phyloP scores from a whole-genome alignment of 2,329 filamentous ascomycete genomes.

The Verticillium klebahnii region DNA sequence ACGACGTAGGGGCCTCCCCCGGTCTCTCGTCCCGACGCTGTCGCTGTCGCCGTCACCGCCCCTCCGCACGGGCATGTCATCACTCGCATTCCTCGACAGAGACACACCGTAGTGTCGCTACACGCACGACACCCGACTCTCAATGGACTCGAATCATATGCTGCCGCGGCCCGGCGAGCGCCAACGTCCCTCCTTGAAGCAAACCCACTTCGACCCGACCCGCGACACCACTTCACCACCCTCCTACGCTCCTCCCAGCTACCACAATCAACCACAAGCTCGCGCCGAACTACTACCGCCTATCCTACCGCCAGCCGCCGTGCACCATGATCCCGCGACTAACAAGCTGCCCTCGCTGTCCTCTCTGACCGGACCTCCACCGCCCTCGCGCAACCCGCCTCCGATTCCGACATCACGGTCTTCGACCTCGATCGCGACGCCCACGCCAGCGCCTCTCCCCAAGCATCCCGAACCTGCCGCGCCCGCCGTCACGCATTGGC shows the following conservation, averaged over 20 bases:
- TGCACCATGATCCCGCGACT: conserved; percentile 17
- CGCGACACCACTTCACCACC: conserved; percentile 20
- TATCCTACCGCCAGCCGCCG: conserved; percentile 26
- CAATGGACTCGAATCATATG: conserved; percentile 44
- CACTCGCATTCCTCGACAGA: conserved; percentile 1
- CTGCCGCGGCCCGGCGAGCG: conserved; percentile 25
- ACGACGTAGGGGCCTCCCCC: background rate
- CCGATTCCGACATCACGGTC: conserved; percentile 5
- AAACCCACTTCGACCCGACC: conserved; percentile 10
- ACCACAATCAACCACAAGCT: conserved; percentile 12
- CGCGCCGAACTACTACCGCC: conserved; percentile 26
- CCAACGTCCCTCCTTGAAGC: conserved; percentile 2
- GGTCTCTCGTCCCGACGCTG: background rate
- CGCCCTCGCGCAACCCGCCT: conserved; percentile 15
- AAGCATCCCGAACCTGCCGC: conserved; percentile 13
- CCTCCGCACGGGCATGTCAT: conserved; percentile 3
- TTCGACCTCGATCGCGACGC: conserved; percentile 9
- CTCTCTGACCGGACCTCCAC: conserved; percentile 27
- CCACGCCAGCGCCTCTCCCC: conserved; percentile 11
- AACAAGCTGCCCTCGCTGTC: conserved; percentile 37
- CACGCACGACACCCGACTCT: background rate
- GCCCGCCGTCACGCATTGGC: conserved; percentile 35
- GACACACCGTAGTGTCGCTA: conserved; percentile 1
- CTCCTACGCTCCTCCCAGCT: conserved; percentile 30
- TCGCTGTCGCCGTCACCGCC: background rate